Conservation (phyloP, 371 early-diverging fungal species). For the Circinella umbellata region DNA sequence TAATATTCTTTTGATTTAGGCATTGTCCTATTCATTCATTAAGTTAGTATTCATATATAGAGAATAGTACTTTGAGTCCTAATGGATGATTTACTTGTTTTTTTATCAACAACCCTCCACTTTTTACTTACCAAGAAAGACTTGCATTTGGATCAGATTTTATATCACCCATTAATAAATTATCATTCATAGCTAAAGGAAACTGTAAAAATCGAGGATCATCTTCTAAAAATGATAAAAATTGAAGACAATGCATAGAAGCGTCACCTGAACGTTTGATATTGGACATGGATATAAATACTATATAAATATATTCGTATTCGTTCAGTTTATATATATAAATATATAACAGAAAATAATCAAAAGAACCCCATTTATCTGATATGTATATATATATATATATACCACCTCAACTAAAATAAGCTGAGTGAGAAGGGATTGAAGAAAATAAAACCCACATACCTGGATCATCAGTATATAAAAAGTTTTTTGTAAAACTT, state of each 20-base stretch:
- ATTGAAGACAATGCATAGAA: slow-evolving; percentile 54
- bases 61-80: too few species aligned
- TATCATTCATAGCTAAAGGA: slow-evolving; percentile 63
- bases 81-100: too few species aligned
- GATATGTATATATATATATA: too few species aligned
- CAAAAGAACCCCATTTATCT: too few species aligned
- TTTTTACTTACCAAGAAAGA: slow-evolving; percentile 52
- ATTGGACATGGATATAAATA: slow-evolving; percentile 53
- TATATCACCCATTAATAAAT: slow-evolving; percentile 63
- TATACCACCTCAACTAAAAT: too few species aligned
- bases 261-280: slow-evolving; percentile 51
- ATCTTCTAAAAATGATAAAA: slow-evolving; percentile 60
- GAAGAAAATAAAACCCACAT: not conserved
- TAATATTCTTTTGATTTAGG: slow-evolving; percentile 73
- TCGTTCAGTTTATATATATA: not conserved
- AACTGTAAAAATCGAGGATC: slow-evolving; percentile 60
- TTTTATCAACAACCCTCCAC: too few species aligned
- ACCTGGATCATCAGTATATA: slow-evolving; percentile 21
- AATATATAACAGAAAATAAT: too few species aligned
- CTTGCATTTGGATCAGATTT: slow-evolving; percentile 62
- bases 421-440: too few species aligned
- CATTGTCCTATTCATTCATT: too few species aligned
- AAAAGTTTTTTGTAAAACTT: slow-evolving; percentile 25
- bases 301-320: slow-evolving; percentile 19
- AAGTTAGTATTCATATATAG: too few species aligned